Evolutionary conservation across 805 yeast genomes (phyloP), one percentile per base, ranked within the genome.

Genomic region (Candida hispaniensis): DNA sequence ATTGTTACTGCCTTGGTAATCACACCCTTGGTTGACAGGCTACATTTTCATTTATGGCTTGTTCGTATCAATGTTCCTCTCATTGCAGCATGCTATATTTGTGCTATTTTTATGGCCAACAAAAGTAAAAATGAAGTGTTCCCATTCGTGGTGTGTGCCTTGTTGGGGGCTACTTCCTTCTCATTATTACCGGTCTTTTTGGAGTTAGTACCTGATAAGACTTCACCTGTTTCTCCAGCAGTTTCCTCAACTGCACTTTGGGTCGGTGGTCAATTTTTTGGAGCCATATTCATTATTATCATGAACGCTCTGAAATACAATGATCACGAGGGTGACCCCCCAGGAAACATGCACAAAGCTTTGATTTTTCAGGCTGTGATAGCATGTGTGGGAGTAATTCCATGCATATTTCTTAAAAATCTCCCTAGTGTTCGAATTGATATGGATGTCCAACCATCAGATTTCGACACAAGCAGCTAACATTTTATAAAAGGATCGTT

Each of bases 171-270:
- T 3, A 36, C 50, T 5, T 51, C 57, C 5, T 54, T 54, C 39
- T 41, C 54, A 2, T 34, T 54, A 19, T 44, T 54, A 18, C 58
- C 58, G 1, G 42, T 48, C 8, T 48, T 49, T 21, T 40, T 54
- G 26, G 58, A 54, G 29, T 47, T 55, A 51, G 44, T 44, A 11
- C 58, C 51, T 25, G 58, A 54, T 26, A 56, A 51, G 32, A 48
- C 52, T 4, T 51, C 53, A 9, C 58, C 58, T 8, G 54, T 49
- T 7, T 47, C 51, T 9, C 53, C 55, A 6, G 56, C 53, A 2
- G 46, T 54, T 1, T 44, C 52, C 3, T 45, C 56, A 4, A 44
- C 51, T 8, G 22, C 51, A 17, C 41, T 54, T 21, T 54, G 58
- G 58, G 44, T 46, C 15, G 50, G 51, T 4, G 58, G 58, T 14